A percentile compares a stretch with the other conserved stretches of the same genome.
phyloP scores from a whole-genome alignment of 441 rosid genomes.

The Erysimum cheiri region DNA sequence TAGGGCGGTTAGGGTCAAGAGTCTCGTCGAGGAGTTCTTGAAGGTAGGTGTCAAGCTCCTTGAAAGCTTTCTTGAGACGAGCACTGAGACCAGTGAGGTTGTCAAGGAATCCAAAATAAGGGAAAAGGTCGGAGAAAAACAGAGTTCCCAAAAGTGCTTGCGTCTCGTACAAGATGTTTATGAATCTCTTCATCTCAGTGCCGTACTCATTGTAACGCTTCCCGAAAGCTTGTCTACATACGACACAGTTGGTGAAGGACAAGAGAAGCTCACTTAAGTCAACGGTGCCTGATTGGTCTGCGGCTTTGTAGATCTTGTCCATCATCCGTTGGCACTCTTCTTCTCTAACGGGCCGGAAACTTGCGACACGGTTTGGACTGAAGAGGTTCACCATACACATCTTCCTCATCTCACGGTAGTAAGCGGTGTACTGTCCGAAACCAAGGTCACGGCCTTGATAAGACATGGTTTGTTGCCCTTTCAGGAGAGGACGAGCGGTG shows the following conservation, averaged over 20 bases:
- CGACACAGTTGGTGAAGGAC: slow-evolving; percentile 47
- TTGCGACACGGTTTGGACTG: slow-evolving; percentile 53
- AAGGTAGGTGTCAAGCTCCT: slow-evolving; percentile 45
- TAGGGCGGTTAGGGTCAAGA: slow-evolving; percentile 44
- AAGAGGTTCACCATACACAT: slow-evolving; percentile 57
- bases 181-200: slow-evolving; percentile 48
- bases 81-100: slow-evolving; percentile 40
- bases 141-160: slow-evolving; percentile 46
- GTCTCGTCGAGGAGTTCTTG: slow-evolving; percentile 48
- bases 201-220: slow-evolving; percentile 48
- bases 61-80: slow-evolving; percentile 43
- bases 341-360: slow-evolving; percentile 54
- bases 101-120: slow-evolving; percentile 44
- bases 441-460: slow-evolving; percentile 55
- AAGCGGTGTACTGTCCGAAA: slow-evolving; percentile 48
- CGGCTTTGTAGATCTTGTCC: slow-evolving; percentile 42
- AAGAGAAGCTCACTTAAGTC: slow-evolving; percentile 46
- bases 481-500: slow-evolving; percentile 45
- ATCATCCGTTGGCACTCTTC: slow-evolving; percentile 56
- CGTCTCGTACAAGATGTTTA: slow-evolving; percentile 42
- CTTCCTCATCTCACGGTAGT: slow-evolving; percentile 61
- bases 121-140: slow-evolving; percentile 46
- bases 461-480: slow-evolving; percentile 47
- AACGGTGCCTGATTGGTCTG: slow-evolving; percentile 37
- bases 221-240: slow-evolving; percentile 48